Base-by-base conservation (phyloP, 2,329 filamentous ascomycete genomes). In the Thelonectria rubi region DNA sequence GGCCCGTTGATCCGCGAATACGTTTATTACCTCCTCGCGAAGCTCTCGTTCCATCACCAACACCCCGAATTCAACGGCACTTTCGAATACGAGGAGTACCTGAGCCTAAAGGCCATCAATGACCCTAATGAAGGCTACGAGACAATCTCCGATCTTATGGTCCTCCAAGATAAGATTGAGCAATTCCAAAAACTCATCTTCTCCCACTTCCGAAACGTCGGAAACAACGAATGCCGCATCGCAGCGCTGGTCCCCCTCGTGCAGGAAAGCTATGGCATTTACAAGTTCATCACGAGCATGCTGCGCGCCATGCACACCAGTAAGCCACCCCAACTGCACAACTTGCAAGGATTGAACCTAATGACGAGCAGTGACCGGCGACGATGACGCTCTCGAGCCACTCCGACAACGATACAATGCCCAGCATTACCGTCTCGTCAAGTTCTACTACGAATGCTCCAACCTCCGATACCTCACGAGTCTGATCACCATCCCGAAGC, bases 221-320 rank as follows among this genome's bases (percentile, higher is more conserved):
- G 91, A 49, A 97, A 97, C 80, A 99, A 98, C 73, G 95, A 99
- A 77, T 98, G 94, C 77, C 87, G 94, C 64, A 99, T 99, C 72
- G 96, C 94, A 14, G 92, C 95, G 1, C 81, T 99, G 55, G 94
- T 98, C 20, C 93, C 94, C 2, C 82, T 99, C 45, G 95, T 99
- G 3, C 93, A 97, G 76, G 95, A 99, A 81, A 98, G 93, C 76
- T 99, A 98, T 78, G 95, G 95, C 49, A 98, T 99, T 70, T 99
- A 99, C 84, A 98, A 98, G 79, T 99, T 99, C 77, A 94, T 97
- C 67, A 99, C 95, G 0, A 99, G 95, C 90, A 99, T 99, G 95
- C 80, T 99, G 64, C 88, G 95, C 58, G 95, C 95, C 15, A 97
- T 99, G 94, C 94, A 99, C 76, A 94, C 92, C 3, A 93, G 91